Conservation (phyloP, 2,329 filamentous ascomycete genomes). For the Fusarium bactridioides region DNA sequence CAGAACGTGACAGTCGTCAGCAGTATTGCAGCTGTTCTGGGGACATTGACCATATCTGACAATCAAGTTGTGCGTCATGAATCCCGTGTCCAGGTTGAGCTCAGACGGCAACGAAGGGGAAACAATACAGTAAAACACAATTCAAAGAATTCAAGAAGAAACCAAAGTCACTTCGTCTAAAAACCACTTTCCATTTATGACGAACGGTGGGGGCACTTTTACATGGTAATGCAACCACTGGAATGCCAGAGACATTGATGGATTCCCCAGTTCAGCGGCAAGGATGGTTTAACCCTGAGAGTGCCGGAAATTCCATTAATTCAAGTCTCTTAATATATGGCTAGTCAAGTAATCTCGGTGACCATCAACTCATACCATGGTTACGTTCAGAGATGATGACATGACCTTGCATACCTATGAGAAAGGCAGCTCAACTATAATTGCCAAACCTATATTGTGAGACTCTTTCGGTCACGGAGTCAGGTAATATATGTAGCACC, state of each 20-base stretch:
- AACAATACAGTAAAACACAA: background rate
- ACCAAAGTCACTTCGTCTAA: background rate
- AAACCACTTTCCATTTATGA: background rate
- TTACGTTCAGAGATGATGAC: background rate
- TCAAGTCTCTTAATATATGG: background rate
- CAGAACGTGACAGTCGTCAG: conserved; percentile 13
- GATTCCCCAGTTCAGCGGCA: background rate
- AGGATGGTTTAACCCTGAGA: background rate
- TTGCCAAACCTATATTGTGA: background rate
- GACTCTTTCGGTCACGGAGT: background rate
- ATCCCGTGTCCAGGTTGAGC: too few relatives aligned
- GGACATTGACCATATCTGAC: background rate
- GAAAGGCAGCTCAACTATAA: background rate
- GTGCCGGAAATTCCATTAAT: background rate
- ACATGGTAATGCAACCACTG: background rate
- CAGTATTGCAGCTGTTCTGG: background rate
- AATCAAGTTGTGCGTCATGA: background rate
- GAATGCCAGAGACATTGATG: conserved; percentile 22
- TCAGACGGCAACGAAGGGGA: background rate
- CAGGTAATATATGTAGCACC: background rate
- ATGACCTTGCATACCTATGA: background rate
- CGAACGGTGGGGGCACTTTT: background rate
- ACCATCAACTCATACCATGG: background rate
- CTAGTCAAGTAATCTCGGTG: background rate
- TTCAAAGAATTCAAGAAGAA: background rate